Percentiles rank a stretch among this genome's conserved stretches.
Evolutionary conservation across 1,284 basidiomycete genomes (phyloP).

Genomic region (Ceratobasidium sp.): DNA sequence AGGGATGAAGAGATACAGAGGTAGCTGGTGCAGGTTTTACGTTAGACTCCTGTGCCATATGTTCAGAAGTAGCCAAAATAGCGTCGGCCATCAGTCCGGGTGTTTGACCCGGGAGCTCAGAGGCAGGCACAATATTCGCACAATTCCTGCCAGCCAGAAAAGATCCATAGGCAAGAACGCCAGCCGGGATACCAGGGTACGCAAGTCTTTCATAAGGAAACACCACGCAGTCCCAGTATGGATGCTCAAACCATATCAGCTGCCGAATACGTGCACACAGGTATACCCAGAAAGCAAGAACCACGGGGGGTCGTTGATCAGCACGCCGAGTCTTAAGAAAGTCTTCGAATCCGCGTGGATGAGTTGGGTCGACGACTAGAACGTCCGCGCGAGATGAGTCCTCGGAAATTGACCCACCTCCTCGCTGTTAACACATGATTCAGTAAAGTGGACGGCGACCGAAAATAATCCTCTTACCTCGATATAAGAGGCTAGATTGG

Average conservation of each 20-base stretch:
- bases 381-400: conserved; percentile 9
- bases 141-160: conserved; percentile 29
- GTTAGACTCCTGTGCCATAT: not conserved
- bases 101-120: not conserved
- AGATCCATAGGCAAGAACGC: conserved; percentile 30
- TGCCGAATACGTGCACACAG: not conserved
- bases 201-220: not conserved
- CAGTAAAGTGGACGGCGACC: not conserved
- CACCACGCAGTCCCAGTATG: conserved; percentile 8
- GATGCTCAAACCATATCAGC: conserved; percentile 13
- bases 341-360: conserved; percentile 23
- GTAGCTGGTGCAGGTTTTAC: too few species aligned
- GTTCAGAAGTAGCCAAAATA: not conserved
- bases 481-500: not conserved
- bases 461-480: conserved; percentile 10
- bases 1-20: too few species aligned
- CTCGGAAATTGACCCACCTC: not conserved
- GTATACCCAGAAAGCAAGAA: conserved; percentile 29
- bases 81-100: not conserved
- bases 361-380: conserved; percentile 32
- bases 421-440: not conserved
- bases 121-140: not conserved
- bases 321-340: conserved; percentile 4
- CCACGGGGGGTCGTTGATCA: conserved; percentile 17
- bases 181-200: conserved; percentile 13